Percentiles rank a stretch among this genome's conserved stretches.
Evolutionary conservation across 1,139 yeast species (phyloP).

Genomic region (Magnusiomyces suaveolens): DNA sequence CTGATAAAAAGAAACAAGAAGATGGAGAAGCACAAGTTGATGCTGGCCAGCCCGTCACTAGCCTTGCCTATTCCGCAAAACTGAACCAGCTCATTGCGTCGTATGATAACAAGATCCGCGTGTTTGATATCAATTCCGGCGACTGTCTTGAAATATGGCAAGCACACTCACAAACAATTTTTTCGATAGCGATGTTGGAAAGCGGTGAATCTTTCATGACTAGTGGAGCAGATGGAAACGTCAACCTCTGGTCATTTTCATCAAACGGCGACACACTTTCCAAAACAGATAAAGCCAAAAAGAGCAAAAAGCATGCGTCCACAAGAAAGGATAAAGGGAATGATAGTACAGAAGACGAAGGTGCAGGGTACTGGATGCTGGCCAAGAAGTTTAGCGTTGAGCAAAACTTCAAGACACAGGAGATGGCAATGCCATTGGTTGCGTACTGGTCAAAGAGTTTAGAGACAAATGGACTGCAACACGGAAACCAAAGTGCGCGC

Average conservation of each 20-base stretch:
- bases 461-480: neutral
- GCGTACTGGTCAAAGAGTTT: conserved; percentile 1
- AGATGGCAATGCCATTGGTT: conserved; percentile 6
- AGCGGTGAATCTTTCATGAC: conserved; percentile 19
- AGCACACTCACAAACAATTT: conserved; percentile 24
- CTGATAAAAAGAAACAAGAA: neutral
- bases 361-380: neutral
- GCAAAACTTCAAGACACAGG: conserved; percentile 3
- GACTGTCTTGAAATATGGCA: conserved; percentile 16
- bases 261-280: neutral
- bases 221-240: conserved; percentile 26
- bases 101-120: conserved; percentile 19
- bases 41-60: neutral
- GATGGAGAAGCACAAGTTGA: neutral
- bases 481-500: neutral
- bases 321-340: neutral
- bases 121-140: conserved; percentile 19
- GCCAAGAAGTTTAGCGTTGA: neutral
- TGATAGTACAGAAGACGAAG: neutral
- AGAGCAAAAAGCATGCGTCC: neutral
- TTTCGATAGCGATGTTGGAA: conserved; percentile 16
- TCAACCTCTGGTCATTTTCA: conserved; percentile 23
- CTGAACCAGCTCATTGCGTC: conserved; percentile 11
- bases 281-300: neutral
- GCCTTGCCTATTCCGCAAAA: conserved; percentile 4